Evolutionary conservation across 306 rosid genomes (phyloP).

Genomic region (Mucuna pruriens): DNA sequence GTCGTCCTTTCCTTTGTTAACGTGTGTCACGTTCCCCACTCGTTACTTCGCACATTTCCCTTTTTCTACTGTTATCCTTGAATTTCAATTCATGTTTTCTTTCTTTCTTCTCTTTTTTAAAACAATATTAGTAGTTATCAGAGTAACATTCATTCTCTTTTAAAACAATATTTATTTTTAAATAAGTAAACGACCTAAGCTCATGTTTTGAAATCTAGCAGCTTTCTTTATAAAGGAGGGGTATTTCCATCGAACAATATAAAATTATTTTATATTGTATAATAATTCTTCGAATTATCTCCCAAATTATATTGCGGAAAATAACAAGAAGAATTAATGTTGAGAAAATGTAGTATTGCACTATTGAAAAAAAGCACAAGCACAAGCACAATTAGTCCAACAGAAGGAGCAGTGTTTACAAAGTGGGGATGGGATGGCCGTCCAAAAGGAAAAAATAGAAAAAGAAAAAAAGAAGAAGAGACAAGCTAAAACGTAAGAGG

Average conservation of each 20-base stretch:
- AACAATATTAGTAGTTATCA: background rate
- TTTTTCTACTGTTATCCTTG: background rate
- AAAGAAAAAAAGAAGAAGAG: slow-evolving; percentile 19
- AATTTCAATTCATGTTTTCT: background rate
- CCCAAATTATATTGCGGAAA: too few relatives aligned
- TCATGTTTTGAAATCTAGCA: background rate
- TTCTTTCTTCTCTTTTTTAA: background rate
- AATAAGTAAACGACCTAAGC: background rate
- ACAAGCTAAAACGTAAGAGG: slow-evolving; percentile 38
- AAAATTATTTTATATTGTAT: too few relatives aligned
- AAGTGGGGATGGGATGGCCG: slow-evolving; percentile 8
- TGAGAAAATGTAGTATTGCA: too few relatives aligned
- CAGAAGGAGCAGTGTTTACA: background rate
- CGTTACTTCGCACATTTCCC: background rate
- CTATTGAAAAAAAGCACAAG: too few relatives aligned
- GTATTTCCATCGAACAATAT: too few relatives aligned
- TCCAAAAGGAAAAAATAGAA: background rate
- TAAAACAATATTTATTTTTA: background rate
- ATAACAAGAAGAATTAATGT: too few relatives aligned
- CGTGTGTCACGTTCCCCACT: slow-evolving; percentile 4
- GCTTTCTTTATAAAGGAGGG: too few relatives aligned
- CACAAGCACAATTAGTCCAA: too few relatives aligned
- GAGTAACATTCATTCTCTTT: background rate
- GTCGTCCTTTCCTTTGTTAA: background rate
- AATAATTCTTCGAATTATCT: too few relatives aligned